Evolutionary conservation across 768 basidiomycete genomes (phyloP).

Genomic region (Mycena alexandri): DNA sequence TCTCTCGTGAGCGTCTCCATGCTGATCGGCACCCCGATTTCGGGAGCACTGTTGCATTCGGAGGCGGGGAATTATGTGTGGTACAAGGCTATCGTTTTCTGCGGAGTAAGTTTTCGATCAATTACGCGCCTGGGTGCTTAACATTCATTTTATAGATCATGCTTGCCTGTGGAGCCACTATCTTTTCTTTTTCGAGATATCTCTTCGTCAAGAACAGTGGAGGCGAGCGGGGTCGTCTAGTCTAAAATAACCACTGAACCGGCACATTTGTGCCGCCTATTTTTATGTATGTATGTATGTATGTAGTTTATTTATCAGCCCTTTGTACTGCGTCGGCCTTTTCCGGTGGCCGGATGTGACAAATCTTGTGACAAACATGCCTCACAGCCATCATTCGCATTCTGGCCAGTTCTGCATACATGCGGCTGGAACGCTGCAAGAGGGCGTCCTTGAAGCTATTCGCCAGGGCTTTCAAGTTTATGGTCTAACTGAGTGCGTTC

Average conservation of each 20-base stretch:
- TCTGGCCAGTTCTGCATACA: slow-evolving; percentile 96
- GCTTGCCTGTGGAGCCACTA: slow-evolving; percentile 44
- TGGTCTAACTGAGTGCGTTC: slow-evolving; percentile 92
- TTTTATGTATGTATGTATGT: slow-evolving; percentile 24
- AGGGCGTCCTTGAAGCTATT: slow-evolving; percentile 87
- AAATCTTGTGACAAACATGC: slow-evolving; percentile 52
- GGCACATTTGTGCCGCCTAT: slow-evolving; percentile 1
- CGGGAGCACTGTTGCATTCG: slow-evolving; percentile 57
- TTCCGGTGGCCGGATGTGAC: neutral
- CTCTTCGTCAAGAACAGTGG: slow-evolving; percentile 41
- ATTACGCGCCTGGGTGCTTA: neutral
- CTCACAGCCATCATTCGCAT: slow-evolving; percentile 89
- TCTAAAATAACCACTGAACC: slow-evolving; percentile 10
- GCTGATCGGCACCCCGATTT: slow-evolving; percentile 63
- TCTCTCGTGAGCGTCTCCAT: slow-evolving; percentile 60
- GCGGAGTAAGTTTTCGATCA: slow-evolving; percentile 49
- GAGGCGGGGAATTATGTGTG: slow-evolving; percentile 46
- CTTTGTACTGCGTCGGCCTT: neutral
- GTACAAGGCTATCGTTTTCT: slow-evolving; percentile 57
- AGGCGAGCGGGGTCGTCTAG: slow-evolving; percentile 29
- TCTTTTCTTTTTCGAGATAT: slow-evolving; percentile 47
- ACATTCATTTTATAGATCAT: slow-evolving; percentile 39
- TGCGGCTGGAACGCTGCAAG: slow-evolving; percentile 83
- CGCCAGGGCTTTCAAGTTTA: slow-evolving; percentile 82
- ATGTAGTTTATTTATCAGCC: slow-evolving; percentile 17